phyloP scores from a whole-genome alignment of 768 basidiomycete species.

The Tubosaeta sp. region DNA sequence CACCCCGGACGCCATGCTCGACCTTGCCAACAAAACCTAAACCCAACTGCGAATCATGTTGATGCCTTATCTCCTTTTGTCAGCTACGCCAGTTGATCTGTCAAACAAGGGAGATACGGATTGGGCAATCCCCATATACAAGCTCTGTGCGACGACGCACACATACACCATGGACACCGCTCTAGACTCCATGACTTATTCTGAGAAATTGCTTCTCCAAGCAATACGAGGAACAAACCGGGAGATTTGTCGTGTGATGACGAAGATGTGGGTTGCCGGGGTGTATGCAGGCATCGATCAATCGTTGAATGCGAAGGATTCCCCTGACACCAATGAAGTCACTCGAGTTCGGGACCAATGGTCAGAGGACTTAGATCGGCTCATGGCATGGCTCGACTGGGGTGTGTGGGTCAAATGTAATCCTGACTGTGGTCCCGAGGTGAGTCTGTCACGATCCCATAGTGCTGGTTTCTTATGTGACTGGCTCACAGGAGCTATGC shows the following conservation, averaged over 20 bases:
- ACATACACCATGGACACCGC: neutral
- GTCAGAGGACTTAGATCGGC: neutral
- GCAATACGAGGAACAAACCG: neutral
- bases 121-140: neutral
- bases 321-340: neutral
- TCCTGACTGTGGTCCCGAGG: neutral
- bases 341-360: neutral
- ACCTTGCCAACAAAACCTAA: neutral
- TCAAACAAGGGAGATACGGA: neutral
- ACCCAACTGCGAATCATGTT: neutral
- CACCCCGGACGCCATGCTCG: neutral
- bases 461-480: neutral
- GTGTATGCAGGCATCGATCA: neutral
- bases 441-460: neutral
- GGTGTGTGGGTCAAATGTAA: neutral
- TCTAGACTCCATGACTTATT: neutral
- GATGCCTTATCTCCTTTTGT: neutral
- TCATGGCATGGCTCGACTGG: constrained; percentile 1
- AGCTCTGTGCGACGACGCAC: neutral
- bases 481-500: neutral
- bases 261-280: neutral
- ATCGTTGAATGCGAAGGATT: neutral
- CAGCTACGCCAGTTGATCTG: neutral
- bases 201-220: neutral
- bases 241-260: neutral